Conservation (phyloP, 352 stramenopile genomes). For the Phytophthora tubulina region DNA sequence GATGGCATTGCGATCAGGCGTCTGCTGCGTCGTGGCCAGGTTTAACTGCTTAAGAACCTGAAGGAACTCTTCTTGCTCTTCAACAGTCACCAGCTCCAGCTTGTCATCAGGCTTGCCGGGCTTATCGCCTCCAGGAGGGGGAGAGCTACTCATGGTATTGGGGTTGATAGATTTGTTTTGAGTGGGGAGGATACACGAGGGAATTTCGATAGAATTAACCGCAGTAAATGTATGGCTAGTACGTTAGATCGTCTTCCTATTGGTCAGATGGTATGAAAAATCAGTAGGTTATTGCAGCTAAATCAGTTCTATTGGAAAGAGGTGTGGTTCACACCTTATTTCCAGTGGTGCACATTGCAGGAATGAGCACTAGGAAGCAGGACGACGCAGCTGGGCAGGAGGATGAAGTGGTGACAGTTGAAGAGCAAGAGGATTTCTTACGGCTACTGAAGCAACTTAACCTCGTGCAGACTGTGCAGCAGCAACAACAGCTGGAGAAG, state of each 20-base stretch:
- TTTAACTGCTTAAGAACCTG: slow-evolving; percentile 76
- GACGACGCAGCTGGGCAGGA: neutral
- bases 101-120: slow-evolving; percentile 31
- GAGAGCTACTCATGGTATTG: slow-evolving; percentile 28
- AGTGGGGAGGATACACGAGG: neutral
- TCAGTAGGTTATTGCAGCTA: too few species aligned
- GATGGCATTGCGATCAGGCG: slow-evolving; percentile 23
- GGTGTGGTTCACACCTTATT: too few species aligned
- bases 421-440: slow-evolving; percentile 81
- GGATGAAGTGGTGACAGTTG: slow-evolving; percentile 50
- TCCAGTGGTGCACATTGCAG: neutral
- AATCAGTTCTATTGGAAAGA: too few species aligned
- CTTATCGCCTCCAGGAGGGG: slow-evolving; percentile 11
- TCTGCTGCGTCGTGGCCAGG: slow-evolving; percentile 36
- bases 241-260: too few species aligned
- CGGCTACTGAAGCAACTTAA: slow-evolving; percentile 73
- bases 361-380: neutral
- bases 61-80: slow-evolving; percentile 82
- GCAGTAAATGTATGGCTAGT: too few species aligned
- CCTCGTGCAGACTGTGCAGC: slow-evolving; percentile 44
- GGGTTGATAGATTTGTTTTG: slow-evolving; percentile 19
- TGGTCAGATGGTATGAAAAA: too few species aligned
- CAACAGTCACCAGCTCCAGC: slow-evolving; percentile 62
- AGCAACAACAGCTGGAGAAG: slow-evolving; percentile 40
- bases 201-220: neutral